Evolutionary conservation across 2,329 filamentous ascomycete species (phyloP), one percentile per base, ranked within the genome.

Genomic region (Orbilia oligospora): DNA sequence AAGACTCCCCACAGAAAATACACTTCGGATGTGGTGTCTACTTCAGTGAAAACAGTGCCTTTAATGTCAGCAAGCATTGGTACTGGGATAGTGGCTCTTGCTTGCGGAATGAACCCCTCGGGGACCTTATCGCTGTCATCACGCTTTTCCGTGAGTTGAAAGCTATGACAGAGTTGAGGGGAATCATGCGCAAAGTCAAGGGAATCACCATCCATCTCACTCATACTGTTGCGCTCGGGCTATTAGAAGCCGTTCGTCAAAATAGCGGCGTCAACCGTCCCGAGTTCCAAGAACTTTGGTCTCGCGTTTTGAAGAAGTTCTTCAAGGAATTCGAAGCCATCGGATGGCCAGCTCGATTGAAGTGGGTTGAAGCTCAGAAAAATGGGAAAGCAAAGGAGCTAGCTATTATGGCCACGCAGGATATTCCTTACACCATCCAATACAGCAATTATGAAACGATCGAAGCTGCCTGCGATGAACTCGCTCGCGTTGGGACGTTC

Each of bases 131-230:
- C 36, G 65, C 65, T 5, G 55, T 76, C 1, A 38, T 76, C 14
- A 48, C 64, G 1, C 18, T 70, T 8, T 55, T 76, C 9, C 72
- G 56, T 8, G 46, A 56, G 3, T 24, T 76, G 18, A 51, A 51
- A 20, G 14, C 12, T 9, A 61, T 70, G 65, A 36, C 38, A 2
- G 65, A 70, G 12, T 20, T 56, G 4, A 65, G 72, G 4, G 72
- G 72, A 9, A 58, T 65, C n/a, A 76, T 76, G 66, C 72, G 72
- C 1, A 65, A 70, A 9, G 56, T 70, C 48, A 76, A 76, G 14
- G 49, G 66, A 4, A 30, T 76, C 33, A 65, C 65, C 3, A 70
- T 76, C 22, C 65, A 76, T 41, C 22, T 70, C 16, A 55, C 72
- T 5, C 65, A 70, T 38, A 67, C 65, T 0, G 36, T 67, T 33